Base-by-base conservation (phyloP, 805 yeast species). In the Candida silvicultrix region DNA sequence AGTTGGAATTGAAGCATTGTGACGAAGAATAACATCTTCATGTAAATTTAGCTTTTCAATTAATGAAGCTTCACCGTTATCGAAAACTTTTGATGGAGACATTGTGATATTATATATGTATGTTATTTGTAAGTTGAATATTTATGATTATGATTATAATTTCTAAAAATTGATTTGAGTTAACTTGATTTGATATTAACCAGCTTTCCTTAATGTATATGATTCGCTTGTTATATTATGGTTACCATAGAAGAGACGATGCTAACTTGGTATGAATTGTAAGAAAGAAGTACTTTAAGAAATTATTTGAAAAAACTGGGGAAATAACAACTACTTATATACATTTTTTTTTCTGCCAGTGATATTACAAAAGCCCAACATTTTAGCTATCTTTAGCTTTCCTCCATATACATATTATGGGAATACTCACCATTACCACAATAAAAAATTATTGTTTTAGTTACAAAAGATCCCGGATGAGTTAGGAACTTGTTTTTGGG, bases 1-100 rank as follows among this genome's bases (percentile, higher is more conserved):
- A 40, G 88, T 79, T 55, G 98, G 95, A 28, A 90, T 86, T 37
- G 97, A 85, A 43, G 98, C 89, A 66, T 94, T 92, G 75, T 92
- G 95, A 64, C 89, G 85, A 55, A 85, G 80, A 21, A 70, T 63
- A 18, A 83, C 83, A 39, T 82, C 90, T 38, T 75, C 75, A 54
- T 75, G 74, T 50, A 85, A 73, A 36, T 74, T 75, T 41, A 78
- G 59, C 45, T 64, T 52, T 42, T 56, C 46, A 42, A 57, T 54
- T 40, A 60, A 42, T 18, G 54, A 51, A 29, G 58, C 51, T 29
- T 50, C 45, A 44, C 51, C 45, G 40, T 50, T 53, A 14, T 50
- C 46, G 45, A 43, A 49, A 23, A 49, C 45, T 40, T 52, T 58
- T 44, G 64, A 53, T 37, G 62, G 61, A 14, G 64, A 57, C 64